phyloP scores from a whole-genome alignment of 345 rosid species.

The Euphorbia lathyris region DNA sequence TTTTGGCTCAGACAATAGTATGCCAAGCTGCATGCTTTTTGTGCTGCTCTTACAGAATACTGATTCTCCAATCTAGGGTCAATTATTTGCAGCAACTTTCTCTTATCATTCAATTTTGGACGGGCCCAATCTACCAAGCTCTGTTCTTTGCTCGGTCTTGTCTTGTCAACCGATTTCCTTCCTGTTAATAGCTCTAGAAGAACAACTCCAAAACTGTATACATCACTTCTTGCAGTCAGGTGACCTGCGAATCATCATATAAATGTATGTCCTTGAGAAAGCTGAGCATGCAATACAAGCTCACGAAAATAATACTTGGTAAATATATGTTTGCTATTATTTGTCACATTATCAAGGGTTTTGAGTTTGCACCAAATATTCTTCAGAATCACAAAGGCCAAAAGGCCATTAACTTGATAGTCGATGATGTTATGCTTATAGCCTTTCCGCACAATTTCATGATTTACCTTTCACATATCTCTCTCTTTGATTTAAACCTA shows the following conservation, averaged over 20 bases:
- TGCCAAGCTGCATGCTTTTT: constrained; percentile 94
- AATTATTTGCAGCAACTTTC: constrained; percentile 78
- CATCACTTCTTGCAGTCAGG: constrained; percentile 91
- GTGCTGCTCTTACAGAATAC: constrained; percentile 87
- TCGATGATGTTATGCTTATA: neutral
- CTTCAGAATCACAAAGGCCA: neutral
- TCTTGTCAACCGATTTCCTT: constrained; percentile 93
- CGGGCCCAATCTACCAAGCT: constrained; percentile 98
- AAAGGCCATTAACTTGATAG: neutral
- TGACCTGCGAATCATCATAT: constrained; percentile 57
- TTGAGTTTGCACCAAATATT: neutral
- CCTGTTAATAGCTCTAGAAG: constrained; percentile 89
- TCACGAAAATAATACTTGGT: no score
- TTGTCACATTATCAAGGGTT: neutral
- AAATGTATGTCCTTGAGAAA: constrained; percentile 17
- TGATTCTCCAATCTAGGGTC: constrained; percentile 89
- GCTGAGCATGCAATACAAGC: neutral
- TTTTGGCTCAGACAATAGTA: constrained; percentile 92
- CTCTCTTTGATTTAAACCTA: neutral
- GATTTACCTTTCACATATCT: neutral
- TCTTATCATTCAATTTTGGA: constrained; percentile 88
- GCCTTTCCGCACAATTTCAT: neutral
- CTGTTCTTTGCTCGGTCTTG: constrained; percentile 93
- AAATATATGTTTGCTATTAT: neutral
- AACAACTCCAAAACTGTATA: constrained; percentile 95